Evolutionary conservation across 208 protist species (phyloP), one percentile per base, ranked within the genome.

Genomic region (Crithidia acanthocephali): DNA sequence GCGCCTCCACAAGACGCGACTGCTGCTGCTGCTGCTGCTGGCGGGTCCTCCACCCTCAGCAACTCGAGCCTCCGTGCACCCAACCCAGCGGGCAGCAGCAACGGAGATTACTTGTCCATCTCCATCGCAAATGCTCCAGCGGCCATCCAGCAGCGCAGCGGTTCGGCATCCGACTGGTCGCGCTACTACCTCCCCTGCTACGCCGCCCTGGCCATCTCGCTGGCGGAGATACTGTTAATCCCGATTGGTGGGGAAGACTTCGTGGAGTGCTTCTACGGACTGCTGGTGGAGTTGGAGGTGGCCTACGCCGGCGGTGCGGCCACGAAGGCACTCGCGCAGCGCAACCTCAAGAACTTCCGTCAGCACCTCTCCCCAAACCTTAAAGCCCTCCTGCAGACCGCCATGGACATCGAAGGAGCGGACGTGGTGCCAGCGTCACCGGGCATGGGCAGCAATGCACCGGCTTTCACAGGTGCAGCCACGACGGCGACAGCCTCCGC

Each of bases 201-300:
- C 56, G 42, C 74, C 18, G 73, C 79, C n/a, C 72, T 94, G 28
- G 84, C 80, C 28, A 62, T 87, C 20, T 86, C 89, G 8, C 85
- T 94, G 33, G 78, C 86, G 0, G 89, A 94, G 20, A 72, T 94
- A 2, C 63, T 94, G 11, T 60, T 82, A 22, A 65, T 81, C 5
- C 79, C 86, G 2, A 74, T 91, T 18, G 55, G 72, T 16, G 80
- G 79, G 22, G 68, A 51, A 2, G 84, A 84, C 35, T 91, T 92
- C 68, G 71, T 86, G 1, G 89, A 94, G 60, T 85, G 80, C 50
- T 68, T 94, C 30, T 85, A 86, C 59, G 78, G 80, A 4, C 68
- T 94, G 27, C 63, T 92, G 59, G 64, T 94, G 62, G 86, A 94
- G 79, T n/a, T 87, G 50, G 82, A 92, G 60, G 79, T 87, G 15